Evolutionary conservation across 139 green algal genomes (phyloP).

Genomic region (Chlorella sorokiniana): DNA sequence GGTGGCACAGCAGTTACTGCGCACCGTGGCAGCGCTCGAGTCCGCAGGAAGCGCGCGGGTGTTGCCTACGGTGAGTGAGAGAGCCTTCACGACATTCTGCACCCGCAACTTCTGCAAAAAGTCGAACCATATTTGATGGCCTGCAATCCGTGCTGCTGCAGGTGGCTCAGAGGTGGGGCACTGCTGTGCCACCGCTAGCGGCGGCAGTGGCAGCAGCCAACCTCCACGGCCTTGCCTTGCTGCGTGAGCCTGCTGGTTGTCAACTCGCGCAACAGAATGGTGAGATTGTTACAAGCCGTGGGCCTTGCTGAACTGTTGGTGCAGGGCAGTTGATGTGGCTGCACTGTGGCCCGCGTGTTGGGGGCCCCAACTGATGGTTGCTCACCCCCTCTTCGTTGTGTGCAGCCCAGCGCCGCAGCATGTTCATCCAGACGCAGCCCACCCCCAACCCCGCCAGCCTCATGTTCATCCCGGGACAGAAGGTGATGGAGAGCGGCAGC

Average conservation of each 20-base stretch:
- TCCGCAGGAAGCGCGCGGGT: background rate
- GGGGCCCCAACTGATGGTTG: background rate
- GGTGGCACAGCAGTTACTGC: conserved; percentile 7
- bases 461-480: conserved; percentile 95
- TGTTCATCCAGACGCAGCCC: conserved; percentile 98
- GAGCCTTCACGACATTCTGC: background rate
- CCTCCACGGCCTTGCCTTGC: background rate
- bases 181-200: background rate
- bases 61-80: conserved; percentile 1
- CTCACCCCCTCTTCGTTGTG: background rate
- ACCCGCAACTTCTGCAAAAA: background rate
- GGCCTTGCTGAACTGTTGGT: too few species aligned
- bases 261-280: background rate
- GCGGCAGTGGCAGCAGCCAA: background rate
- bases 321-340: too few species aligned
- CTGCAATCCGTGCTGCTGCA: background rate
- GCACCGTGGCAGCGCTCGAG: conserved; percentile 2
- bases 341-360: too few species aligned
- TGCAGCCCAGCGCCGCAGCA: conserved; percentile 54
- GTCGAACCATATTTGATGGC: too few species aligned
- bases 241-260: background rate
- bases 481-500: conserved; percentile 71
- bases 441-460: conserved; percentile 95
- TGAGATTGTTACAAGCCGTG: background rate
- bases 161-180: background rate